Evolutionary conservation across 2,329 filamentous ascomycete genomes (phyloP).

Genomic region (Beauveria rudraprayagi): DNA sequence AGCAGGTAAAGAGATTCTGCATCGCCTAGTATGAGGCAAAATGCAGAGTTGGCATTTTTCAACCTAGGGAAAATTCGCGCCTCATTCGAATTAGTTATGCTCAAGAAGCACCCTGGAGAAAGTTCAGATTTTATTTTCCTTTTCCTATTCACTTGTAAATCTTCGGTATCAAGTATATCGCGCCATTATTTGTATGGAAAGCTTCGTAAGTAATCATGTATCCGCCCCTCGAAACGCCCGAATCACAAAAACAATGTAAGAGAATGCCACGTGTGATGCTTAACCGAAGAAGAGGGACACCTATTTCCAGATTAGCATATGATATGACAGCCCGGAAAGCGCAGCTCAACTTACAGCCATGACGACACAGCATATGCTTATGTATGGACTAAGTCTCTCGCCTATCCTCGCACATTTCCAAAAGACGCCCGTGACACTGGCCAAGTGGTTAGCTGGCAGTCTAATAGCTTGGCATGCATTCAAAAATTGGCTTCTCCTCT

Average conservation of each 20-base stretch:
- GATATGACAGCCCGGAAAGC: background rate
- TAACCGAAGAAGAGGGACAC: constrained; percentile 30
- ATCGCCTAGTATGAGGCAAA: constrained; percentile 6
- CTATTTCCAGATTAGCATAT: constrained; percentile 16
- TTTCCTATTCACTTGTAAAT: background rate
- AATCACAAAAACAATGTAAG: background rate
- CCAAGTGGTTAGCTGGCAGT: background rate
- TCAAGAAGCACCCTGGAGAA: background rate
- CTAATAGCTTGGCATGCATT: background rate
- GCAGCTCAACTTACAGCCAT: constrained; percentile 65
- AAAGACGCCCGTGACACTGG: constrained; percentile 64
- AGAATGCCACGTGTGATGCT: constrained; percentile 20
- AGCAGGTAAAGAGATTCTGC: constrained; percentile 14
- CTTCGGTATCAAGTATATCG: background rate
- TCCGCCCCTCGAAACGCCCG: constrained; percentile 9
- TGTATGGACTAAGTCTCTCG: constrained; percentile 88
- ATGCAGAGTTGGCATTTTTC: background rate
- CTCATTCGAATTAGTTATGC: background rate
- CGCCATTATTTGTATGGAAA: constrained; percentile 9
- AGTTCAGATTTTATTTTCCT: background rate
- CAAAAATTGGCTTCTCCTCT: constrained; percentile 16
- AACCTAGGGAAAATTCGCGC: background rate
- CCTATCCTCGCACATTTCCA: constrained; percentile 95
- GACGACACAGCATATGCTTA: constrained; percentile 83
- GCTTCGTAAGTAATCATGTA: constrained; percentile 10